Conservation (phyloP, 179 eudicot species). For the Patellifolia procumbens region DNA sequence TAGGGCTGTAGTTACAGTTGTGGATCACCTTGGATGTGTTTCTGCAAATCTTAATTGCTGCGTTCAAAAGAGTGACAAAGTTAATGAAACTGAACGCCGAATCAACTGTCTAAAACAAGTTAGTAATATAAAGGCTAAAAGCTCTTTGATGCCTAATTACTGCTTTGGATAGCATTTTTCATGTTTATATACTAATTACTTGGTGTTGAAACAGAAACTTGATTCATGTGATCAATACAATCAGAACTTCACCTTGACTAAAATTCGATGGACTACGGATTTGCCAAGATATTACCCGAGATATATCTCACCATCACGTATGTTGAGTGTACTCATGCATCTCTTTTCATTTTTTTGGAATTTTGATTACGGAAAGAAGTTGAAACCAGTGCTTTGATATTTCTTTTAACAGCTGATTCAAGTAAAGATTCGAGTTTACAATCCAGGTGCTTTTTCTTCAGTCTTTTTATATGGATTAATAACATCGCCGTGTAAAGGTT, state of each 20-base stretch:
- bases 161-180: background rate
- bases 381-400: background rate
- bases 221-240: slow-evolving; percentile 51
- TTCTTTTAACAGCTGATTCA: slow-evolving; percentile 25
- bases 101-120: slow-evolving; percentile 63
- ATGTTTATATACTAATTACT: background rate
- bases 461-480: background rate
- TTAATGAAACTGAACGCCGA: slow-evolving; percentile 53
- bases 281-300: slow-evolving; percentile 50
- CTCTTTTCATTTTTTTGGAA: background rate
- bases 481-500: background rate
- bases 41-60: slow-evolving; percentile 55
- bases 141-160: background rate
- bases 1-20: slow-evolving; percentile 63
- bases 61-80: slow-evolving; percentile 37
- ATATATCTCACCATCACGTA: slow-evolving; percentile 50
- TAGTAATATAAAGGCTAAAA: slow-evolving; percentile 4
- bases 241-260: slow-evolving; percentile 46
- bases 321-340: background rate
- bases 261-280: slow-evolving; percentile 34
- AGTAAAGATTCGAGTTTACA: slow-evolving; percentile 27
- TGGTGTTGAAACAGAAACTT: slow-evolving; percentile 47
- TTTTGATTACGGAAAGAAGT: background rate
- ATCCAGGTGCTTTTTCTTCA: slow-evolving; percentile 31
- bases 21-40: slow-evolving; percentile 72